Conservation (phyloP, 345 rosid genomes). For the Rhizophora mangle region DNA sequence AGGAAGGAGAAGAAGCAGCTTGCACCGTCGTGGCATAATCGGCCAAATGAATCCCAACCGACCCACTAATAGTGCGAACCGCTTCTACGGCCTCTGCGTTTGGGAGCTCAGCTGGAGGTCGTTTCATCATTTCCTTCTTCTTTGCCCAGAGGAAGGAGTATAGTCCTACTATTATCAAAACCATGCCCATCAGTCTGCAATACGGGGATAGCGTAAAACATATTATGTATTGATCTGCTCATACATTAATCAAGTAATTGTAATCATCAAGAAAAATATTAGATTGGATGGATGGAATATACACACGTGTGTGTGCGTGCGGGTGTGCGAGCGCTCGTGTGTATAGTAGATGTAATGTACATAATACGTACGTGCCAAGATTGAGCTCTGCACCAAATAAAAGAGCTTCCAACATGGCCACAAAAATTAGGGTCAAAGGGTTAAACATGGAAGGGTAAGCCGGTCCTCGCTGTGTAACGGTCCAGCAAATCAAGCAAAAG, state of each 20-base stretch:
- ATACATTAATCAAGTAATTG: no score
- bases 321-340: neutral
- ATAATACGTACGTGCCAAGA: conserved; percentile 33
- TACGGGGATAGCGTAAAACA: neutral
- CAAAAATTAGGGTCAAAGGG: conserved; percentile 40
- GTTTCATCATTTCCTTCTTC: conserved; percentile 20
- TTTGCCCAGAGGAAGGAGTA: conserved; percentile 44
- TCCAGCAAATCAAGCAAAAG: conserved; percentile 37
- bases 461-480: conserved; percentile 42
- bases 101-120: neutral
- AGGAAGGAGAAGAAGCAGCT: neutral
- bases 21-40: neutral
- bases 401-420: conserved; percentile 37
- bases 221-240: no score
- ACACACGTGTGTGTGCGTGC: no score
- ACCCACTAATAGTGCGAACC: neutral
- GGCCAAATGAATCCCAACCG: conserved; percentile 2
- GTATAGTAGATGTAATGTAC: neutral
- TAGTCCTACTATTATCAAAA: conserved; percentile 39
- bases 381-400: conserved; percentile 32
- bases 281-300: neutral
- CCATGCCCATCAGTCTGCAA: conserved; percentile 38
- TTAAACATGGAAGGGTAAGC: conserved; percentile 56
- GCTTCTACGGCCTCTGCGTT: conserved; percentile 3
- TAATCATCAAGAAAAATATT: neutral